A percentile compares a stretch with the other conserved stretches of the same genome.
Conservation (phyloP, 192 early-diverging fungal genomes). For the Linnemannia exigua region DNA sequence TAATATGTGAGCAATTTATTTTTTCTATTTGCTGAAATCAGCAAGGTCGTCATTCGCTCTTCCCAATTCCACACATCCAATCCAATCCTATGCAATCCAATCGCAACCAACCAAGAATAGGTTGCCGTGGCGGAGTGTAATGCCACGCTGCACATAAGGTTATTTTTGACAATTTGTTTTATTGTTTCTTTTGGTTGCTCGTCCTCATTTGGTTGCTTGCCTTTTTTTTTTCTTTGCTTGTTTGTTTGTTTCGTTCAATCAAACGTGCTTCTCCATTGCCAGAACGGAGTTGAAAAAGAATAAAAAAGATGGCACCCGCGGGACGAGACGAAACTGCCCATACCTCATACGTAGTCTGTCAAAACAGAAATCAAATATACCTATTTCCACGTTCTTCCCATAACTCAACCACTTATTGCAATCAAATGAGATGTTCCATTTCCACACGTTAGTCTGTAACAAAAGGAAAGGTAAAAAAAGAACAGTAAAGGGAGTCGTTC, state of each 20-base stretch:
- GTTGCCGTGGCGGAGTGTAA: background rate
- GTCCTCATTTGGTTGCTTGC: background rate
- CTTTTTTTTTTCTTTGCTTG: background rate
- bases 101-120: background rate
- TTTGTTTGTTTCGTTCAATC: background rate
- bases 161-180: background rate
- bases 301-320: background rate
- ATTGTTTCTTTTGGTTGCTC: background rate
- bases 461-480: too few relatives aligned
- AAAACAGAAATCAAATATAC: background rate
- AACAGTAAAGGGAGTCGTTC: too few relatives aligned
- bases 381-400: too few relatives aligned
- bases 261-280: conserved; percentile 8
- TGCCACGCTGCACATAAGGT: background rate
- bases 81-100: background rate
- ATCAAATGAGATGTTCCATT: too few relatives aligned
- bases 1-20: background rate
- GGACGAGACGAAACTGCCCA: background rate
- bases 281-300: background rate
- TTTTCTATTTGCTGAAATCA: background rate
- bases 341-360: background rate
- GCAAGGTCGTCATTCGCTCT: background rate
- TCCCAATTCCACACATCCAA: too few relatives aligned
- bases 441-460: too few relatives aligned
- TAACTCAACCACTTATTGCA: too few relatives aligned